Evolutionary conservation across 352 stramenopile species (phyloP).

Genomic region (Phytophthora sp.): DNA sequence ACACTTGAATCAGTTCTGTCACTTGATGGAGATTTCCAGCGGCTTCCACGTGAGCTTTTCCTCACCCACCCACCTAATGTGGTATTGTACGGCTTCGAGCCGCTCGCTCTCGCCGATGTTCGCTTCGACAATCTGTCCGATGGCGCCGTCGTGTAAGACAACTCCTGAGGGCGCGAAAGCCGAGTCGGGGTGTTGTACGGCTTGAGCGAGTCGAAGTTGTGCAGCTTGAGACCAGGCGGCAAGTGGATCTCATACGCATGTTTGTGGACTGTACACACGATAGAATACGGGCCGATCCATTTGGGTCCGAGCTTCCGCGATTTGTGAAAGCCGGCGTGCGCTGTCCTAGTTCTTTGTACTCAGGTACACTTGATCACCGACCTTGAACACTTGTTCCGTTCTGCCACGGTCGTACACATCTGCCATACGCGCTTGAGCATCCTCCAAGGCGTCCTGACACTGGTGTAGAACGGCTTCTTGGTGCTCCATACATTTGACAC

Average conservation of each 20-base stretch:
- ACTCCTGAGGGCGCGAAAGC: constrained; percentile 3
- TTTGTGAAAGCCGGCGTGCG: constrained; percentile 19
- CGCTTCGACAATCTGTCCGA: constrained; percentile 14
- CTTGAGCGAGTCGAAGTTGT: constrained; percentile 14
- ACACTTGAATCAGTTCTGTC: constrained; percentile 8
- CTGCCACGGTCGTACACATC: constrained; percentile 22
- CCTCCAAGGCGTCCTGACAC: constrained; percentile 9
- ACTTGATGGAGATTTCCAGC: constrained; percentile 22
- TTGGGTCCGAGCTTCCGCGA: constrained; percentile 21
- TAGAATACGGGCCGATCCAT: too few species aligned
- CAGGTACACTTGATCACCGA: constrained; percentile 15
- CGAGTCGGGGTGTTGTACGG: constrained; percentile 1
- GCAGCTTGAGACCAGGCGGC: too few species aligned
- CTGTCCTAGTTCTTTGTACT: constrained; percentile 24
- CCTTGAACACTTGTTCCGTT: constrained; percentile 16
- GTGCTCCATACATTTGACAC: neutral
- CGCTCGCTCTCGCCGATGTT: neutral
- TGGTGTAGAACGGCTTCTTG: constrained; percentile 7
- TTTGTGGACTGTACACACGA: constrained; percentile 22
- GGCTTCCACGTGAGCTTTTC: constrained; percentile 4
- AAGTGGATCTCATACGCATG: constrained; percentile 31
- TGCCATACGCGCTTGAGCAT: constrained; percentile 19
- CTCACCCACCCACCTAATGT: constrained; percentile 15
- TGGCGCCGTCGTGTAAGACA: constrained; percentile 5
- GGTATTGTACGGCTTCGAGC: neutral